Evolutionary conservation across 345 rosid genomes (phyloP).

Genomic region (Bretschneidera sinensis): DNA sequence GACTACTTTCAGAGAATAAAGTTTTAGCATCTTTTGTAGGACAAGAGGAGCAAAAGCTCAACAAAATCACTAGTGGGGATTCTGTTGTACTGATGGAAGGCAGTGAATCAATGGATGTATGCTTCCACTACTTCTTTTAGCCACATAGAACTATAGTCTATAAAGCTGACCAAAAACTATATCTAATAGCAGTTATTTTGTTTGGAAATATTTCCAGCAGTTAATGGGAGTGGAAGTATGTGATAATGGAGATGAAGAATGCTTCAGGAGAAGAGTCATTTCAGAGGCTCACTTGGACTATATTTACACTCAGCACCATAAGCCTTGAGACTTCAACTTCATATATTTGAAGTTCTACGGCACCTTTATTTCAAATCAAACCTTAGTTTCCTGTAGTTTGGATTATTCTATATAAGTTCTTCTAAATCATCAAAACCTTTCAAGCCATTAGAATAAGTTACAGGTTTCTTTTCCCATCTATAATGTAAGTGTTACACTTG

Average conservation of each 20-base stretch:
- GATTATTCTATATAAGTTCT: no score
- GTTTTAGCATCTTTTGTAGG: constrained; percentile 22
- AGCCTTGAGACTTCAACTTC: constrained; percentile 46
- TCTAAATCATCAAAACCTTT: no score
- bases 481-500: no score
- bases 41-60: constrained; percentile 26
- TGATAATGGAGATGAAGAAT: constrained; percentile 49
- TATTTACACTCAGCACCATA: constrained; percentile 74
- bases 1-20: neutral
- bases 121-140: constrained; percentile 3
- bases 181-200: no score
- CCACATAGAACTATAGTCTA: constrained; percentile 4
- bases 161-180: neutral
- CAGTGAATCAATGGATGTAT: constrained; percentile 27
- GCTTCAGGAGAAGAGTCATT: constrained; percentile 49
- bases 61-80: constrained; percentile 14
- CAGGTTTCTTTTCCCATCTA: no score
- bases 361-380: no score
- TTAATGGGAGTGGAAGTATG: constrained; percentile 55
- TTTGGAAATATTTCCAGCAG: constrained; percentile 23
- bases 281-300: constrained; percentile 86
- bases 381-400: no score
- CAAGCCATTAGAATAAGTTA: no score
- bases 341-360: no score
- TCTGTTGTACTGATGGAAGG: constrained; percentile 22